Conservation (phyloP, 139 green algal species). For the Chlamydomonas incerta region DNA sequence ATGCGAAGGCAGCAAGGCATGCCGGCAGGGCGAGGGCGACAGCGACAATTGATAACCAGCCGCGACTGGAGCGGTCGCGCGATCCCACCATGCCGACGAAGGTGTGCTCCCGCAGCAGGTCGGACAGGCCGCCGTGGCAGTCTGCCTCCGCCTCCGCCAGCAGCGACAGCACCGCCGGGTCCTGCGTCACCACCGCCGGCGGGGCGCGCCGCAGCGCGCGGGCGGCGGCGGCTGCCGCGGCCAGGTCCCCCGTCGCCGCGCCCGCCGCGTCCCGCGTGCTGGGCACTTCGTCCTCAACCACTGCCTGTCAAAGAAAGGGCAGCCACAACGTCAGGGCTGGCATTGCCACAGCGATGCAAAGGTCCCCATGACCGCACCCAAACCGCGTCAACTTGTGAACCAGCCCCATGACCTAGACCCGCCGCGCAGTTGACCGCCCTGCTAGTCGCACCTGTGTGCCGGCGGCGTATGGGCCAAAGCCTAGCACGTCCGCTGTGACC, state of each 20-base stretch:
- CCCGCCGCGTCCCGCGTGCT: not conserved
- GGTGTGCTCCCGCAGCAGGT: slow-evolving; percentile 75
- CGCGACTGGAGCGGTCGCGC: too few species aligned
- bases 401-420: too few species aligned
- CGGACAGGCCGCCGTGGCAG: slow-evolving; percentile 70
- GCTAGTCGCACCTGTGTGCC: too few species aligned
- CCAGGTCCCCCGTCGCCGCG: not conserved
- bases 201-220: not conserved
- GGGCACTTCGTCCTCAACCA: not conserved
- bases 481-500: slow-evolving; percentile 14
- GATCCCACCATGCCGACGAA: slow-evolving; percentile 89
- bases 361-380: too few species aligned
- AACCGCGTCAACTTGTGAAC: too few species aligned
- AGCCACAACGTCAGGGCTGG: too few species aligned
- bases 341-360: too few species aligned
- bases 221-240: not conserved
- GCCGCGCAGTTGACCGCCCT: too few species aligned
- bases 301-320: too few species aligned
- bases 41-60: too few species aligned
- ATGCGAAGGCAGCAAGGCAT: too few species aligned
- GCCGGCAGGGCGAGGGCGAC: too few species aligned
- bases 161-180: slow-evolving; percentile 58
- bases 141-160: slow-evolving; percentile 61
- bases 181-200: slow-evolving; percentile 4
- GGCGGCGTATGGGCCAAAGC: not conserved